A percentile compares a stretch with the other conserved stretches of the same genome.
These are phyloP conservation scores for Plasmodium vinckei DNA, from an alignment of 169 alveolate species.

Conservation along the genomic window DNA sequence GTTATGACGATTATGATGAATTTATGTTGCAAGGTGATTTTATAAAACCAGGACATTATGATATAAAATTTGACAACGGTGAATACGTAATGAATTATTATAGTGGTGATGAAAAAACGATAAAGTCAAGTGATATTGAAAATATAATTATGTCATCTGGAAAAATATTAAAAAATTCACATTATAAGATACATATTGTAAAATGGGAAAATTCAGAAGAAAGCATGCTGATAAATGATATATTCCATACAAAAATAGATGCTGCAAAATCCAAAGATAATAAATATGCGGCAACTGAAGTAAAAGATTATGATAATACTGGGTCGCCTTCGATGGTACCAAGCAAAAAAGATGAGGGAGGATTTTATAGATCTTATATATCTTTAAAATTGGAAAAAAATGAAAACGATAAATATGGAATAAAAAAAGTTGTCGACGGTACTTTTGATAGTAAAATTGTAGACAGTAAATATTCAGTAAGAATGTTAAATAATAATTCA, in stretches of 20 bases:
- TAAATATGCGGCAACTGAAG: too few species aligned
- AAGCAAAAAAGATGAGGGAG: neutral
- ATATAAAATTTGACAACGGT: neutral
- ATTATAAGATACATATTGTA: slow-evolving; percentile 1
- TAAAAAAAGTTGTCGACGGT: neutral
- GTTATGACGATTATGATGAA: slow-evolving; percentile 2
- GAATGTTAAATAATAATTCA: neutral
- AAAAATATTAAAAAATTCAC: neutral
- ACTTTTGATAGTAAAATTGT: neutral
- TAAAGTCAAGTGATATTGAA: slow-evolving; percentile 5
- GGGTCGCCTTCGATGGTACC: neutral
- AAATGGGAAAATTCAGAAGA: too few species aligned
- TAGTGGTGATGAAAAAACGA: neutral
- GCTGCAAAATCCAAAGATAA: too few species aligned
- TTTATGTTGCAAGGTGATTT: slow-evolving; percentile 9
- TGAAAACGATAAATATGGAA: neutral
- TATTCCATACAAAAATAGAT: too few species aligned
- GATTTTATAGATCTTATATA: neutral
- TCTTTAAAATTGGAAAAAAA: neutral
- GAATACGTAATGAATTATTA: neutral
- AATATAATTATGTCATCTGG: slow-evolving; percentile 8
- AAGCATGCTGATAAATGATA: too few species aligned
- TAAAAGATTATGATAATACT: too few species aligned
- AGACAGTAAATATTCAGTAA: neutral
- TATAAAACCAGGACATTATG: slow-evolving; percentile 10